phyloP scores from a whole-genome alignment of 345 rosid species.

The Salix purpurea region DNA sequence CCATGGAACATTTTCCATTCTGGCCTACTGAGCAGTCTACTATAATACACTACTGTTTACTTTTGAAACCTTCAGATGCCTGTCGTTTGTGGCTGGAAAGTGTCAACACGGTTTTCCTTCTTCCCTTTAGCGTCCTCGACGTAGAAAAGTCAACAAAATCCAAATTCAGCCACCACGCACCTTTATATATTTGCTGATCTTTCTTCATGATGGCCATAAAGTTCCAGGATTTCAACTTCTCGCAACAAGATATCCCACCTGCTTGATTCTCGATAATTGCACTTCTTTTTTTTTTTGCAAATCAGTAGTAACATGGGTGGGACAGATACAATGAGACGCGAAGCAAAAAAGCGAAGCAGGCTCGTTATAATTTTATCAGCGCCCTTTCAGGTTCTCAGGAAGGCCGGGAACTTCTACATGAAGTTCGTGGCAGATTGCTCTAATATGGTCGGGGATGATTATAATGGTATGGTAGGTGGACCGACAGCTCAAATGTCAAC shows the following conservation, averaged over 20 bases:
- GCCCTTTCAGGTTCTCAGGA: slow-evolving; percentile 32
- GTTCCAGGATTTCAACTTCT: not conserved
- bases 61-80: not conserved
- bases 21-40: not conserved
- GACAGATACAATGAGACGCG: slow-evolving; percentile 11
- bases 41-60: not conserved
- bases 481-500: not conserved
- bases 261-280: not conserved
- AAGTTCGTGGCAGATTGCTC: slow-evolving; percentile 27
- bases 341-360: slow-evolving; percentile 19
- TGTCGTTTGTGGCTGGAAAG: not conserved
- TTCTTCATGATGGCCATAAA: not conserved
- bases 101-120: not conserved
- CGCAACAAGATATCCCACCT: not conserved
- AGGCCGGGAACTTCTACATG: slow-evolving; percentile 34
- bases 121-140: not conserved
- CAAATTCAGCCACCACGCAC: not conserved
- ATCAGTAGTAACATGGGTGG: not conserved
- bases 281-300: not conserved
- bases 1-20: not conserved
- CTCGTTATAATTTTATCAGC: slow-evolving; percentile 12
- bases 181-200: not conserved
- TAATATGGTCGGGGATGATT: slow-evolving; percentile 4
- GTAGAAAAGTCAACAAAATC: not conserved
- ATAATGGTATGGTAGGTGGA: slow-evolving; percentile 16